Conservation (phyloP, 2,329 filamentous ascomycete species). For the Pseudogymnoascus sp. region DNA sequence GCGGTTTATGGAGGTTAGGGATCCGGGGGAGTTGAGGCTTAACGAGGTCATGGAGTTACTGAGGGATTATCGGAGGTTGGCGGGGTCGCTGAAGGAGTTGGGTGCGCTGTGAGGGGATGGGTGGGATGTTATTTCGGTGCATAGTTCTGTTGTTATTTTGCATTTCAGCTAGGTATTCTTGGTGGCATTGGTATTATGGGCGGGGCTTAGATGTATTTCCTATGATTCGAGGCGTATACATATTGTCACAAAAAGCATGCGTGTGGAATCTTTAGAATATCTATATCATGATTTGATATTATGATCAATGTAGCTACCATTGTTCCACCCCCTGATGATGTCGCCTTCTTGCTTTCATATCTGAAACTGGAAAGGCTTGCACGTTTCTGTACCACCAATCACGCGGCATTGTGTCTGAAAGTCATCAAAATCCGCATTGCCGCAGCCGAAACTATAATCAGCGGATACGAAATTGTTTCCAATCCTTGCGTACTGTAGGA, state of each 20-base stretch:
- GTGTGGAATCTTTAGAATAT: not conserved
- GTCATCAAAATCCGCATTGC: too few species aligned
- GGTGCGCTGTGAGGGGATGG: constrained; percentile 45
- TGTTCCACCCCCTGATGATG: too few species aligned
- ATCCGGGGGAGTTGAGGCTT: constrained; percentile 61
- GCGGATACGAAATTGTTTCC: not conserved
- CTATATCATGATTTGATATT: too few species aligned
- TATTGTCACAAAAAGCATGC: not conserved
- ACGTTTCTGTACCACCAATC: too few species aligned
- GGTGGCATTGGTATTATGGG: not conserved
- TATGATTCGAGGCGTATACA: not conserved
- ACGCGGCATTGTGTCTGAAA: too few species aligned
- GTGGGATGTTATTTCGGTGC: not conserved
- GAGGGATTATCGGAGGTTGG: constrained; percentile 66
- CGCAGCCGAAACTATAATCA: not conserved
- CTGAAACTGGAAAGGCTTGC: too few species aligned
- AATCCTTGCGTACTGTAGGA: not conserved
- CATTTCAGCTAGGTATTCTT: not conserved
- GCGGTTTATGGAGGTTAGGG: constrained; percentile 64
- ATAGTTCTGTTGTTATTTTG: not conserved
- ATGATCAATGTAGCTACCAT: too few species aligned
- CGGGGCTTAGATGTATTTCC: not conserved
- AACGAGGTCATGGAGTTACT: constrained; percentile 67
- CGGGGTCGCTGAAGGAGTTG: constrained; percentile 53
- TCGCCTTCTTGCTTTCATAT: too few species aligned